Evolutionary conservation across 352 stramenopile species (phyloP), one percentile per base, ranked within the genome.

Genomic region (Phytophthora syringae): DNA sequence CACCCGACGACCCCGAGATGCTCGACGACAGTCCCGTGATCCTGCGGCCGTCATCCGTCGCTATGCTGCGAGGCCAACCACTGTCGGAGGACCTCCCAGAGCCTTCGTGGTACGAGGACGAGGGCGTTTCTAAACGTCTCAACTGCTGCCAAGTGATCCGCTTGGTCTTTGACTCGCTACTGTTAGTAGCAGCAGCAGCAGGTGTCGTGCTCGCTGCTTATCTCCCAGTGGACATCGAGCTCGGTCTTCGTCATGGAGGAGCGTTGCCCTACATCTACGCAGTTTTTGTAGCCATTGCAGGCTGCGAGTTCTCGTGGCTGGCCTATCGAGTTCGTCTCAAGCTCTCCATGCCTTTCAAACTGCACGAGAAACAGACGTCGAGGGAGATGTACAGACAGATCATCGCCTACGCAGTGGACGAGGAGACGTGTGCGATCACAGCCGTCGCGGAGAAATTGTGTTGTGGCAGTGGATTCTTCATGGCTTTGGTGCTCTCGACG

Each of bases 331-430:
- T 86, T 18, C 69, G 76, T 0, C 50, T 88, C 13, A 76, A 79
- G 16, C 57, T 89, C 20, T 88, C 80, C 28, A 66, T 90, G 60
- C 82, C 82, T 0, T 85, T 90, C 60, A 86, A 89, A 66, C 64
- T 90, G 49, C 69, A 89, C 52, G 73, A 88, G 58, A 90, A 89
- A 34, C 79, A 88, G 60, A 90, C 82, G 24, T 88, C 76, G 18
- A 67, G 78, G 11, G n/a, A 90, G 22, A 76, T 90, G 50, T 90
- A 90, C 63, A 63, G 59, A 27, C 82, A 88, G 70, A 90, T 90
- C 60, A 90, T 90, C 61, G 75, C 67, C 22, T 90, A 89, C 57
- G 82, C 77, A 20, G 79, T 88, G 24, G 76, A 90, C 16, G 58
- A 86, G 13, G 59, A 80, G 30, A 88, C 82, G 12, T 79, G 76